phyloP scores from a whole-genome alignment of 2,329 filamentous ascomycete species.

The Fusarium humuli region DNA sequence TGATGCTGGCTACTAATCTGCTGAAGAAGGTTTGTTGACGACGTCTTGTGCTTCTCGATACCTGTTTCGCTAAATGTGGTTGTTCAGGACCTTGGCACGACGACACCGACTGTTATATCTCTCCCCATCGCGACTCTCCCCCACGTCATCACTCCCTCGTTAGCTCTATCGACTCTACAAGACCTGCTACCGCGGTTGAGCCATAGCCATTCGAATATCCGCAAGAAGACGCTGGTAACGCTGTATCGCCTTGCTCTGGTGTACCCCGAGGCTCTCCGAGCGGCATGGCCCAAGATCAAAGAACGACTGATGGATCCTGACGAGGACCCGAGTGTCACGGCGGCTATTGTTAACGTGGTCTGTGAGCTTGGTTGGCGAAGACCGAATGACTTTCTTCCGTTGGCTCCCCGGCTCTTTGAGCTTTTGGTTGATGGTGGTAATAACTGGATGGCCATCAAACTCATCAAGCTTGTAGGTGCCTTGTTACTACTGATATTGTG shows the following conservation, averaged over 20 bases:
- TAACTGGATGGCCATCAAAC: conserved; percentile 99
- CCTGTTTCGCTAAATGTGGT: not conserved
- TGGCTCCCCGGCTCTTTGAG: conserved; percentile 92
- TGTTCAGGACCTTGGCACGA: conserved; percentile 74
- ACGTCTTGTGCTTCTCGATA: not conserved
- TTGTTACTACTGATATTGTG: not conserved
- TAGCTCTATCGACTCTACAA: conserved; percentile 88
- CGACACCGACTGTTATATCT: conserved; percentile 80
- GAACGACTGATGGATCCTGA: conserved; percentile 89
- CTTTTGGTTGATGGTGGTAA: conserved; percentile 91
- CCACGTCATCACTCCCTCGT: conserved; percentile 91
- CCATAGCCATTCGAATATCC: conserved; percentile 85
- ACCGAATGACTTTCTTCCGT: conserved; percentile 90
- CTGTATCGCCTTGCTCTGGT: conserved; percentile 93
- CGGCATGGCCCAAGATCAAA: conserved; percentile 98
- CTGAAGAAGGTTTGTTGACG: conserved; percentile 80
- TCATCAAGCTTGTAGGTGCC: conserved; percentile 88
- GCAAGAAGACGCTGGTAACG: conserved; percentile 96
- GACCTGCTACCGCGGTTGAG: conserved; percentile 88
- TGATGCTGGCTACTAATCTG: conserved; percentile 97
- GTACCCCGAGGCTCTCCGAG: conserved; percentile 92
- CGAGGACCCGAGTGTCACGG: conserved; percentile 93
- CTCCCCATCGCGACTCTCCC: conserved; percentile 91
- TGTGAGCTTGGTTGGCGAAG: conserved; percentile 95
- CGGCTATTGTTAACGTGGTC: conserved; percentile 95